Percentiles rank a stretch among this genome's conserved stretches.
Evolutionary conservation across 164 flowering plant species (phyloP).

Genomic region (Vitis cinerea): DNA sequence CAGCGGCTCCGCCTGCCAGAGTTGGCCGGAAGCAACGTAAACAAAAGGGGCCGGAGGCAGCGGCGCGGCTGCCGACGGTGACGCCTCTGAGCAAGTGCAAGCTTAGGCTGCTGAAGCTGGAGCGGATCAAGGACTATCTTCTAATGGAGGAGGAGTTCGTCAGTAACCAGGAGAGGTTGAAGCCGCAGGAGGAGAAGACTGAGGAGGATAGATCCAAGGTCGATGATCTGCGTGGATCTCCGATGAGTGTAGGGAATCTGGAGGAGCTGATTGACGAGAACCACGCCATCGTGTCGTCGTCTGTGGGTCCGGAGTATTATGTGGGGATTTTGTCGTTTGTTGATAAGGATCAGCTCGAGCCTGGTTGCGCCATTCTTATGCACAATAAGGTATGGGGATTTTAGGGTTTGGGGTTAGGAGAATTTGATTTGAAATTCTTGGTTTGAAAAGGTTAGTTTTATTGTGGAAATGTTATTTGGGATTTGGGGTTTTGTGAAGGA

Average conservation of each 20-base stretch:
- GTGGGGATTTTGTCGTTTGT: slow-evolving; percentile 52
- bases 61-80: slow-evolving; percentile 45
- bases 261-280: slow-evolving; percentile 55
- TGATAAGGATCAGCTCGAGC: slow-evolving; percentile 55
- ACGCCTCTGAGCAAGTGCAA: slow-evolving; percentile 46
- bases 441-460: neutral
- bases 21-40: slow-evolving; percentile 51
- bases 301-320: slow-evolving; percentile 52
- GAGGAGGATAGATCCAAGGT: slow-evolving; percentile 53
- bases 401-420: neutral
- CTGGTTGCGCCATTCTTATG: slow-evolving; percentile 59
- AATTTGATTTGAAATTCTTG: neutral
- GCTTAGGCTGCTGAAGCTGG: slow-evolving; percentile 46
- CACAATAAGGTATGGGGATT: slow-evolving; percentile 42
- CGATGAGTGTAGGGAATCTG: slow-evolving; percentile 53
- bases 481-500: no score
- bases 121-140: slow-evolving; percentile 50
- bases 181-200: slow-evolving; percentile 52
- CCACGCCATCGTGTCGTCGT: slow-evolving; percentile 51
- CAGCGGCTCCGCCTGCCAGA: slow-evolving; percentile 46
- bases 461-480: neutral
- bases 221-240: slow-evolving; percentile 48
- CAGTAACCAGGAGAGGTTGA: slow-evolving; percentile 42
- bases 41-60: slow-evolving; percentile 52
- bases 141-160: slow-evolving; percentile 56